A percentile compares a stretch with the other conserved stretches of the same genome.
Conservation (phyloP, 2,329 filamentous ascomycete genomes). For the Albifimbria verrucaria region DNA sequence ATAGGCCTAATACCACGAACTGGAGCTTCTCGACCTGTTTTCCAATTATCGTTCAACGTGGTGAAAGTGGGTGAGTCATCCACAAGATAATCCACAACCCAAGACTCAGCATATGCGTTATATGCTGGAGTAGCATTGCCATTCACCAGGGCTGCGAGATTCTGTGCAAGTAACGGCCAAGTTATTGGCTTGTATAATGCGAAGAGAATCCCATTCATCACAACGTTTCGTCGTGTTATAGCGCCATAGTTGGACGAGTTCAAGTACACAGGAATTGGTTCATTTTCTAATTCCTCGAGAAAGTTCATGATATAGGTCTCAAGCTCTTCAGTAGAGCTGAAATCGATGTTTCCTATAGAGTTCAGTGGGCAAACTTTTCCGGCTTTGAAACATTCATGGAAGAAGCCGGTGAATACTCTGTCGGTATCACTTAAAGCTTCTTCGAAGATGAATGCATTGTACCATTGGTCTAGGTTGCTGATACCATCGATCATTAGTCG, state of each 20-base stretch:
- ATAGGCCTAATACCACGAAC: background rate
- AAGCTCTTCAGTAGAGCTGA: conserved; percentile 30
- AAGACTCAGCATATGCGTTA: conserved; percentile 25
- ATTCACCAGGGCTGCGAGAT: conserved; percentile 29
- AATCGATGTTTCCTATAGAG: conserved; percentile 19
- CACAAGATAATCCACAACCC: background rate
- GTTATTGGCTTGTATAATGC: conserved; percentile 33
- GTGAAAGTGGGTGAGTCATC: background rate
- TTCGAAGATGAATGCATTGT: conserved; percentile 17
- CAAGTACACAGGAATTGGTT: conserved; percentile 40
- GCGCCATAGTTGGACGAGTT: conserved; percentile 35
- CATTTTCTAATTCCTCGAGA: conserved; percentile 27
- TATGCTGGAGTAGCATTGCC: conserved; percentile 38
- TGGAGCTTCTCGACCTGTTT: background rate
- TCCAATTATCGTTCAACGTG: background rate
- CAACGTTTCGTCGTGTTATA: conserved; percentile 32
- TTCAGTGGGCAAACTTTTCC: conserved; percentile 42
- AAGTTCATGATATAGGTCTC: conserved; percentile 27
- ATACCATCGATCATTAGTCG: conserved; percentile 35
- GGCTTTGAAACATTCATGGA: conserved; percentile 36
- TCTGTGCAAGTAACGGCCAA: conserved; percentile 33
- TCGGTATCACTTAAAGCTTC: conserved; percentile 26
- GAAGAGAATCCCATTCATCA: conserved; percentile 34
- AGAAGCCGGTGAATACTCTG: conserved; percentile 26
- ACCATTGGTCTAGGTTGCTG: conserved; percentile 30